Conservation (phyloP, 352 stramenopile species). For the Pythium periplocum region DNA sequence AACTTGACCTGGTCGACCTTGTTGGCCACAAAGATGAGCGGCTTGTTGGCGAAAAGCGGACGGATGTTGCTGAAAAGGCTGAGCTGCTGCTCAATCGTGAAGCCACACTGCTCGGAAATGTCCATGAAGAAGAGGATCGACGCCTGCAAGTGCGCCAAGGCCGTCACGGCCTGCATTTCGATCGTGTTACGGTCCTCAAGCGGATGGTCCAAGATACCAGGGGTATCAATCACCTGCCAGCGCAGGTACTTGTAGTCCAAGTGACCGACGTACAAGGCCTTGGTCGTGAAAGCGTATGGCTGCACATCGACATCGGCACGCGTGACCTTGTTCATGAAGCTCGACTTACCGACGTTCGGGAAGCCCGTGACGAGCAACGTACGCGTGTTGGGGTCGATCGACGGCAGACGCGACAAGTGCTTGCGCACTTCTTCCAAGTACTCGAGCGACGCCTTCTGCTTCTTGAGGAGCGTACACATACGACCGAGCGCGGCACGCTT, state of each 20-base stretch:
- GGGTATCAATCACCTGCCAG: conserved; percentile 99
- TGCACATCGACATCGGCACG: conserved; percentile 99
- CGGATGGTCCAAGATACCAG: conserved; percentile 98
- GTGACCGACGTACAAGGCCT: conserved; percentile 99
- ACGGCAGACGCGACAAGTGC: conserved; percentile 97
- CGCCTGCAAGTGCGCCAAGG: conserved; percentile 98
- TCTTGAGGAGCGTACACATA: conserved; percentile 99
- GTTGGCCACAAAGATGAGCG: conserved; percentile 98
- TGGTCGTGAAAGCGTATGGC: conserved; percentile 99
- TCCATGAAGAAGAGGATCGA: conserved; percentile 99
- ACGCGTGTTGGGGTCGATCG: conserved; percentile 98
- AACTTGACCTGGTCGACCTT: conserved; percentile 98
- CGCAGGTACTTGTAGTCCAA: conserved; percentile 99
- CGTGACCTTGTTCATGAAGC: conserved; percentile 99
- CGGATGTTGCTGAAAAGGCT: conserved; percentile 97
- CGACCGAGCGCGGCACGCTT: conserved; percentile 98
- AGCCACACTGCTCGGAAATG: conserved; percentile 99
- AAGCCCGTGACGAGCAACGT: conserved; percentile 98
- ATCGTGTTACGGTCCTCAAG: conserved; percentile 99
- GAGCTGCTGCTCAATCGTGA: conserved; percentile 98
- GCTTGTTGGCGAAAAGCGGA: conserved; percentile 99
- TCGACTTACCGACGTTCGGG: conserved; percentile 99
- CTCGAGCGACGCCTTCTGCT: conserved; percentile 97
- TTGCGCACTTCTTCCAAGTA: conserved; percentile 98
- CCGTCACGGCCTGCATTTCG: conserved; percentile 99